These are phyloP conservation scores for Trichothecium sympodiale DNA, from an alignment of 2,329 filamentous ascomycete species.

Conservation along the genomic window DNA sequence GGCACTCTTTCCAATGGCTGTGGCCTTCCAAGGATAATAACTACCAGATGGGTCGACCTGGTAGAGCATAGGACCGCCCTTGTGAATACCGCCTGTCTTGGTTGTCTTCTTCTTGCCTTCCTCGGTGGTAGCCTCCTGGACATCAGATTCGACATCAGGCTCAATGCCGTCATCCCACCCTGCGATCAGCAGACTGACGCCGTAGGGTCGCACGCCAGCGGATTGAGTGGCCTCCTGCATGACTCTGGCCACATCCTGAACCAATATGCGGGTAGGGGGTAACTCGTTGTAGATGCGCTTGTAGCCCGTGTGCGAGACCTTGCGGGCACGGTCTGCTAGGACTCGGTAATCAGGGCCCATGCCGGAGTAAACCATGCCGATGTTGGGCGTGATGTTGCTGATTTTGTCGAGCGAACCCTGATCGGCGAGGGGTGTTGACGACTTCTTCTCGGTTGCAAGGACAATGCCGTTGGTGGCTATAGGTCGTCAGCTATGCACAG, in stretches of 20 bases:
- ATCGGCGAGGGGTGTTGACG: slow-evolving; percentile 92
- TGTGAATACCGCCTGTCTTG: slow-evolving; percentile 91
- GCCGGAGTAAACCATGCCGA: slow-evolving; percentile 98
- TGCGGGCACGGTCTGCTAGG: slow-evolving; percentile 92
- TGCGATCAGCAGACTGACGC: slow-evolving; percentile 88
- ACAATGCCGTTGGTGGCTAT: slow-evolving; percentile 97
- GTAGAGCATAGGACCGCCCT: slow-evolving; percentile 94
- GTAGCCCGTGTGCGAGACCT: slow-evolving; percentile 96
- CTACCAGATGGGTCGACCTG: slow-evolving; percentile 98
- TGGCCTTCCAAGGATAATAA: slow-evolving; percentile 99
- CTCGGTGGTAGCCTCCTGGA: slow-evolving; percentile 47
- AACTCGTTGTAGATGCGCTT: slow-evolving; percentile 99
- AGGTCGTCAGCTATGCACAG: slow-evolving; percentile 9
- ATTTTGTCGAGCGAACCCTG: slow-evolving; percentile 92
- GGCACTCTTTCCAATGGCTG: slow-evolving; percentile 95
- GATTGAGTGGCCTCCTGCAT: slow-evolving; percentile 99
- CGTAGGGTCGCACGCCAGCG: slow-evolving; percentile 92
- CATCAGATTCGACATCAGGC: slow-evolving; percentile 62
- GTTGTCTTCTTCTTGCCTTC: slow-evolving; percentile 66
- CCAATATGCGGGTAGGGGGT: slow-evolving; percentile 97
- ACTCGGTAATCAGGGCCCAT: slow-evolving; percentile 99
- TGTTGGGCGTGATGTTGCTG: slow-evolving; percentile 95
- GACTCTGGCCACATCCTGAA: slow-evolving; percentile 92
- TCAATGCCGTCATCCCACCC: slow-evolving; percentile 97
- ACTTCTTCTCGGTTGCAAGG: slow-evolving; percentile 98